phyloP scores from a whole-genome alignment of 2,329 filamentous ascomycete genomes.

The Talaromyces sp. region DNA sequence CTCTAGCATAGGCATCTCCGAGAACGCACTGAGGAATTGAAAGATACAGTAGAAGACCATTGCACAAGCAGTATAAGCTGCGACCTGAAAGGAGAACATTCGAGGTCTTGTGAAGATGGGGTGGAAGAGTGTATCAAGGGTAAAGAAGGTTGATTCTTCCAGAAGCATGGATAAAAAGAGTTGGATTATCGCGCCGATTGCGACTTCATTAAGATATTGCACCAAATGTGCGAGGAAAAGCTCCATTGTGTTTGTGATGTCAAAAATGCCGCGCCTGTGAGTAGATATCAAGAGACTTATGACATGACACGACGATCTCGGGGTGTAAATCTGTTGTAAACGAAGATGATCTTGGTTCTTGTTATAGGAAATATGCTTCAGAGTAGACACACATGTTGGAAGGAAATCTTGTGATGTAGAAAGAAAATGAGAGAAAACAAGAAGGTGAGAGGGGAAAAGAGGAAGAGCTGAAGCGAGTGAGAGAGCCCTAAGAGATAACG shows the following conservation, averaged over 20 bases:
- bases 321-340: neutral
- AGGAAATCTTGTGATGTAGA: neutral
- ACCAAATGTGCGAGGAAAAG: neutral
- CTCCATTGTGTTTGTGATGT: neutral
- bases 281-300: neutral
- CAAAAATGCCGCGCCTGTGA: neutral
- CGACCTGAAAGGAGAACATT: neutral
- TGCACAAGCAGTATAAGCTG: neutral
- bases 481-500: neutral
- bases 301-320: neutral
- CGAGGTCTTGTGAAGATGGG: constrained; percentile 1
- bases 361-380: neutral
- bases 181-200: neutral
- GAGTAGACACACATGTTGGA: neutral
- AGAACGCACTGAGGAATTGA: constrained; percentile 7
- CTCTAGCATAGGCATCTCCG: neutral
- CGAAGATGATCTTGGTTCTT: neutral
- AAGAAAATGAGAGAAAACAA: neutral
- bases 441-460: neutral
- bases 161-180: neutral
- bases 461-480: neutral
- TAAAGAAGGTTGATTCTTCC: neutral
- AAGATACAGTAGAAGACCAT: neutral
- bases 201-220: constrained; percentile 1
- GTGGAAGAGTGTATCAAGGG: neutral